Base-by-base conservation (phyloP, 2,329 filamentous ascomycete genomes). In the Aureobasidium sp. region DNA sequence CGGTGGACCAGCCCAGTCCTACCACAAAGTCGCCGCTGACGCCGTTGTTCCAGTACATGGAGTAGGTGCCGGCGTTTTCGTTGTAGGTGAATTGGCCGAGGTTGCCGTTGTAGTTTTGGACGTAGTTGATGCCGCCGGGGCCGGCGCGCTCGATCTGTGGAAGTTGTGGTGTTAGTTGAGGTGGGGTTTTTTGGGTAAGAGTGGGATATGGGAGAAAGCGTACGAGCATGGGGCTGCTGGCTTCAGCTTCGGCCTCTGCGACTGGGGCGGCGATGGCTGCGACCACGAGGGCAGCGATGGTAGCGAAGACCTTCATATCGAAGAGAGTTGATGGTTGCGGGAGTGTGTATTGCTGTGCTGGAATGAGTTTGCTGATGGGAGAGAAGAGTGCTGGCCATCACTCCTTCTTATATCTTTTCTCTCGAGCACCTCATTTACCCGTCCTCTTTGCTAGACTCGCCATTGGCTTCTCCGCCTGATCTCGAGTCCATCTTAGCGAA, bases 1-100 rank as follows among this genome's bases (percentile, higher is more conserved):
- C 66, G 22, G 65, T 66, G 9, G 47, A 59, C 66, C 66, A 67
- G 25, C 66, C 66, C 1, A 67, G 64, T 62, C 66, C 65, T 39
- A 62, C 62, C 41, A 67, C 66, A 29, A 67, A 66, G 51, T 67
- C 65, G 44, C 47, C 47, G 29, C 17, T 49, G 47, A 49, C 47
- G 29, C 47, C 47, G 27, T 49, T 34, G 27, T 11, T 64, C 64
- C 64, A 67, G 62, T 64, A 64, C 52, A 66, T 64, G 47, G 64
- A 66, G 64, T 61, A 68, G n/a, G 63, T 64, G 22, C 66, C 66
- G 29, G 65, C 63, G 27, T 56, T 57, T 25, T 62, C 34, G 57
- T 66, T 64, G 61, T 47, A 63, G 47, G 53, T 51, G 47, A 49
- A 49, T n/a, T 49, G 47, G 9, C 47, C 47, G 7, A 49, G 29